Conservation (phyloP, 139 green algal species). For the Coccomyxa sp. region DNA sequence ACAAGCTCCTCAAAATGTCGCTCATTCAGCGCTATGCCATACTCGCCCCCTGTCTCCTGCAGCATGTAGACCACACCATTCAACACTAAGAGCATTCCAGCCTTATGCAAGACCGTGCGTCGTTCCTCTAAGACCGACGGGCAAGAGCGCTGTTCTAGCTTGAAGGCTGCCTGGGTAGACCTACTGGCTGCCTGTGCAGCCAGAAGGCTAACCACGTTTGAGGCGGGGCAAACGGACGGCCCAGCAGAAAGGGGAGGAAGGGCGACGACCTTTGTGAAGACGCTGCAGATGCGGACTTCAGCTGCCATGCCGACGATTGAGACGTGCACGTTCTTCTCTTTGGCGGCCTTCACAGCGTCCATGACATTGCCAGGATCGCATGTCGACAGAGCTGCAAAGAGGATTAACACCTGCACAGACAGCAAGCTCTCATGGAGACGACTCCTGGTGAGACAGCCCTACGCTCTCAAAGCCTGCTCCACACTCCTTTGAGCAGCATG, state of each 20-base stretch:
- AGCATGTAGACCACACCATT: too few species aligned
- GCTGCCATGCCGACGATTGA: slow-evolving; percentile 73
- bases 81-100: too few species aligned
- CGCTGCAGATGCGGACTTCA: slow-evolving; percentile 79
- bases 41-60: slow-evolving; percentile 76
- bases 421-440: too few species aligned
- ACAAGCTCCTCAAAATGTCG: slow-evolving; percentile 70
- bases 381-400: slow-evolving; percentile 78
- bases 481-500: neutral
- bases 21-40: slow-evolving; percentile 70
- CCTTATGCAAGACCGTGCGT: too few species aligned
- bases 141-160: too few species aligned
- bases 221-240: too few species aligned
- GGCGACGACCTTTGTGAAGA: slow-evolving; percentile 60
- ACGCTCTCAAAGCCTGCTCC: neutral
- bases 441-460: neutral
- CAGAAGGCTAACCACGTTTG: too few species aligned
- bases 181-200: too few species aligned
- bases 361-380: slow-evolving; percentile 92
- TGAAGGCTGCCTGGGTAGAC: too few species aligned
- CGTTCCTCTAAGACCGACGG: too few species aligned
- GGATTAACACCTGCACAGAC: slow-evolving; percentile 56
- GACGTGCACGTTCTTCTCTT: slow-evolving; percentile 51
- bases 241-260: too few species aligned
- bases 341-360: slow-evolving; percentile 54